Evolutionary conservation across 768 basidiomycete species (phyloP), one percentile per base, ranked within the genome.

Genomic region (Auricularia cornea): DNA sequence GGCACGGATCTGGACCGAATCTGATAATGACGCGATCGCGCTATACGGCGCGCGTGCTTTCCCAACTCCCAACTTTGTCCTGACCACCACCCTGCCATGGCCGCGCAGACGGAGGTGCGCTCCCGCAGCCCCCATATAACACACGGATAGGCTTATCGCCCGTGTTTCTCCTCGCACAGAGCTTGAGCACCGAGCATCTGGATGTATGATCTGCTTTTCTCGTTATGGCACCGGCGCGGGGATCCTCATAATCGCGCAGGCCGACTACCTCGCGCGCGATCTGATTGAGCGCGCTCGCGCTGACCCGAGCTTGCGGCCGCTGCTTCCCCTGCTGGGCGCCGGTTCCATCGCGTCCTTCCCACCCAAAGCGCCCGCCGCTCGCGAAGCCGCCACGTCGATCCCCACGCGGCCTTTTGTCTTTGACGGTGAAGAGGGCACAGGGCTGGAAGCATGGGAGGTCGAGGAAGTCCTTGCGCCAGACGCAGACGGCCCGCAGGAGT

Each of bases 361-460:
- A 30, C 16, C 35, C 40, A 30, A 40, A 31, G 62, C 44, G 26
- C 11, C 40, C 28, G 18, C 41, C 26, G 31, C 6, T n/a, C 2
- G 30, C 44, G 41, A 20, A 8, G 18, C 2, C 44, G 2, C 31
- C 14, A 2, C 28, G 2, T 23, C 28, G 28, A 40, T 35, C 10
- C 62, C 56, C 14, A 59, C 30, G 54, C 51, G 40, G 20, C 20
- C 62, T 4, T 62, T 62, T 2, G 31, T 16, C 6, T 57, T 62
- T 23, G 40, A 62, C 29, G n/a, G n/a, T 14, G n/a, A 14, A 12
- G 52, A 62, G 33, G 14, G 12, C 12, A 26, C 23, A 20, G 52
- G 40, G 6, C 57, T 65, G 18, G 60, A 51, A n/a, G 28, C 63
- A 6, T 62, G 62, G 62, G 62, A 62, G 30, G 62, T 62, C 0